Conservation (phyloP, 257 asterid genomes). For the Gentiana dahurica region DNA sequence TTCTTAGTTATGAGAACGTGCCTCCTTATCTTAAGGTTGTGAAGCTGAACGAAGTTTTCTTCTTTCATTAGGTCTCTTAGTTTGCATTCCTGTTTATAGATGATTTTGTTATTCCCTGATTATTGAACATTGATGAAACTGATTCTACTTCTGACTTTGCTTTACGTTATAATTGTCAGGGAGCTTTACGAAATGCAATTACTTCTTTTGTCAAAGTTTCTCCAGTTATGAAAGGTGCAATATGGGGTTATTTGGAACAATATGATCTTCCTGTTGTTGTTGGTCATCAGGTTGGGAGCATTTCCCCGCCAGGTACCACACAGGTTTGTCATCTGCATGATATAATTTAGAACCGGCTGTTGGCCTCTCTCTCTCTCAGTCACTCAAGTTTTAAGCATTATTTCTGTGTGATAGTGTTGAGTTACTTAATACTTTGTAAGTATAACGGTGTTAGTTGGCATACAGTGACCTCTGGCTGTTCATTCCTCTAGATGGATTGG, state of each 20-base stretch:
- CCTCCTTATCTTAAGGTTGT: constrained; percentile 96
- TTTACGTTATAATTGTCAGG: constrained; percentile 33
- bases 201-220: constrained; percentile 71
- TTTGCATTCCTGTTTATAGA: constrained; percentile 4
- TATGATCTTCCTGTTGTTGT: constrained; percentile 95
- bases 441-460: neutral
- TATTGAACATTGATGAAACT: constrained; percentile 5
- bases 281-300: constrained; percentile 50
- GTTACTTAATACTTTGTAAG: neutral
- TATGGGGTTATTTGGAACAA: constrained; percentile 91
- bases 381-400: too few relatives aligned
- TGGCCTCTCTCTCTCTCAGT: too few relatives aligned
- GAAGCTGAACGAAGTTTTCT: neutral
- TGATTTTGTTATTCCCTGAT: neutral
- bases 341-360: too few relatives aligned
- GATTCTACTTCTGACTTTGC: constrained; percentile 16
- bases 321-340: constrained; percentile 40
- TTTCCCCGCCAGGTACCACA: constrained; percentile 45
- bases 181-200: constrained; percentile 79
- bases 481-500: too few relatives aligned
- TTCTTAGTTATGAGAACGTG: constrained; percentile 90
- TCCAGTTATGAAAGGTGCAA: constrained; percentile 70
- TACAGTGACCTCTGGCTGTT: too few relatives aligned
- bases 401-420: too few relatives aligned
- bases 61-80: neutral